These are phyloP conservation scores for Fusarium sp. DNA, from an alignment of 2,329 filamentous ascomycete genomes.

Conservation along the genomic window DNA sequence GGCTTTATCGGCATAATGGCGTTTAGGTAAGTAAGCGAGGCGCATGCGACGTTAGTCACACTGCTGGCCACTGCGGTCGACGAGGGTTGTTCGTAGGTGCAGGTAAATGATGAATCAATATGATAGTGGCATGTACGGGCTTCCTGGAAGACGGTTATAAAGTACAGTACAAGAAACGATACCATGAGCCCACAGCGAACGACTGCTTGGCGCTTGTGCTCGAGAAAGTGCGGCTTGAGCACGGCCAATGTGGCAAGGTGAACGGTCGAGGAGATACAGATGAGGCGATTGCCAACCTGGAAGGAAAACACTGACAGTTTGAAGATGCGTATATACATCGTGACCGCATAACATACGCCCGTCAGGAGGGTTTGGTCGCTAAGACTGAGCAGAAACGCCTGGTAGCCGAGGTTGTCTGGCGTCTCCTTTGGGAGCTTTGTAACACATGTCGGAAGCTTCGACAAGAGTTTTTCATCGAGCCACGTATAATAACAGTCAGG, in stretches of 20 bases:
- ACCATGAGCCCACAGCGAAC: slow-evolving; percentile 19
- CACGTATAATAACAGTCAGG: slow-evolving; percentile 19
- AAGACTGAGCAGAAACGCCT: slow-evolving; percentile 23
- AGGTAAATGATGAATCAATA: neutral
- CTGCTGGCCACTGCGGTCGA: neutral
- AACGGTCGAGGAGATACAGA: slow-evolving; percentile 12
- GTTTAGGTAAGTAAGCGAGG: slow-evolving; percentile 19
- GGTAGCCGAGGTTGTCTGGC: slow-evolving; percentile 26
- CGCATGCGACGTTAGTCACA: neutral
- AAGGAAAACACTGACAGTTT: slow-evolving; percentile 17
- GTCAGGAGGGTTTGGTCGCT: slow-evolving; percentile 30
- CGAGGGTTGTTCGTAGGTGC: neutral
- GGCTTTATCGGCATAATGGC: neutral
- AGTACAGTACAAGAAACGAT: slow-evolving; percentile 6
- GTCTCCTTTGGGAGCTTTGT: slow-evolving; percentile 10
- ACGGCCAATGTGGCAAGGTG: slow-evolving; percentile 18
- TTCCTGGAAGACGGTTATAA: neutral
- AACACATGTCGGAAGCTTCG: neutral
- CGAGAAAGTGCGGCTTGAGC: slow-evolving; percentile 25
- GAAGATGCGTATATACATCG: slow-evolving; percentile 27
- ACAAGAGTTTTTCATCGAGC: slow-evolving; percentile 25
- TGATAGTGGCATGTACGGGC: neutral
- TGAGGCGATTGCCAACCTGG: neutral
- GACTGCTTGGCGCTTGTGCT: slow-evolving; percentile 16
- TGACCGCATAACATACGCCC: slow-evolving; percentile 23